Conservation (phyloP, 768 basidiomycete genomes). For the Termitomyces sp. region DNA sequence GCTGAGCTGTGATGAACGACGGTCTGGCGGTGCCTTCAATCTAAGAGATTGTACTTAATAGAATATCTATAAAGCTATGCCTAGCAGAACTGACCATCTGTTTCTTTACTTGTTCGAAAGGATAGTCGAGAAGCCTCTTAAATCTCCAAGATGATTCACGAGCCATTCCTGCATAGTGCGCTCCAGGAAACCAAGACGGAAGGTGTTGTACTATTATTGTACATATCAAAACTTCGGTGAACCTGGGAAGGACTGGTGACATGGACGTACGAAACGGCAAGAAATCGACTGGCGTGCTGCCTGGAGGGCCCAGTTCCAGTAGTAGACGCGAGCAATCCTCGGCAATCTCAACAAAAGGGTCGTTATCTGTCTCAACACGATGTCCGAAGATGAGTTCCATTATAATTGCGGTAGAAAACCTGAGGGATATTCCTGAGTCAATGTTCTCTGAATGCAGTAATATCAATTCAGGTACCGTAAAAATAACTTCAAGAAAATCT, state of each 20-base stretch:
- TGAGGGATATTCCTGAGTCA: neutral
- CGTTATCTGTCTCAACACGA: neutral
- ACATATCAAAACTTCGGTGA: neutral
- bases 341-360: constrained; percentile 7
- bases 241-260: neutral
- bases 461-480: neutral
- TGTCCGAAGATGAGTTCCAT: constrained; percentile 10
- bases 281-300: constrained; percentile 9
- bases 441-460: neutral
- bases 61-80: neutral
- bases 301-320: constrained; percentile 3
- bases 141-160: constrained; percentile 6
- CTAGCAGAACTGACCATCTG: constrained; percentile 23
- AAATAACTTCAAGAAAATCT: neutral
- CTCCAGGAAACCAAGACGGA: constrained; percentile 28
- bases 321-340: neutral
- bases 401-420: constrained; percentile 11
- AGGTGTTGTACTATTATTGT: constrained; percentile 21
- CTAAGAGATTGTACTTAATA: neutral
- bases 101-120: constrained; percentile 14
- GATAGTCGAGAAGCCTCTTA: constrained; percentile 1
- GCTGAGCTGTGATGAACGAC: neutral
- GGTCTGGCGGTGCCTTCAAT: neutral
- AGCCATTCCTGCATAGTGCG: constrained; percentile 16
- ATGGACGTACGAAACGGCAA: constrained; percentile 11